Percentiles rank a stretch among this genome's conserved stretches.
Conservation (phyloP, 805 yeast species). For the Ogataea nitratoaversa region DNA sequence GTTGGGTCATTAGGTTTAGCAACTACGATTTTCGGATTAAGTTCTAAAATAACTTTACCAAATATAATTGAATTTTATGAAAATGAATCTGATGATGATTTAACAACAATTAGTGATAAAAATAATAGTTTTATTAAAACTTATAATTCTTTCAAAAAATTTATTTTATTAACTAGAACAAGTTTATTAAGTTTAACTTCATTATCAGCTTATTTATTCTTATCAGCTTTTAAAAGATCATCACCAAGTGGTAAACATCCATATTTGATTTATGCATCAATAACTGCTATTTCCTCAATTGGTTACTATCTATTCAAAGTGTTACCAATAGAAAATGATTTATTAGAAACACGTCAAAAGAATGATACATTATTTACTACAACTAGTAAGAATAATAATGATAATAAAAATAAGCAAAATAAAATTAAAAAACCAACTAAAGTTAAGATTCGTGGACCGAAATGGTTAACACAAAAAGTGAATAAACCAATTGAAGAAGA, state of each 20-base stretch:
- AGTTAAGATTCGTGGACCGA: slow-evolving; percentile 18
- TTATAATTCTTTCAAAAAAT: slow-evolving; percentile 8
- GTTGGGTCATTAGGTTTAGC: slow-evolving; percentile 65
- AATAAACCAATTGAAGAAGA: slow-evolving; percentile 22
- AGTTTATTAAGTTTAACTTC: slow-evolving; percentile 37
- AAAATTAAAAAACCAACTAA: slow-evolving; percentile 2
- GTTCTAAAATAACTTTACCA: slow-evolving; percentile 20
- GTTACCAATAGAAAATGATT: slow-evolving; percentile 24
- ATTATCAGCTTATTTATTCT: slow-evolving; percentile 47
- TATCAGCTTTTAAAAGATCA: slow-evolving; percentile 52
- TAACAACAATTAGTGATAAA: background rate
- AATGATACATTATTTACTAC: no score
- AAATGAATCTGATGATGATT: slow-evolving; percentile 3
- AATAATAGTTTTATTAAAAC: background rate
- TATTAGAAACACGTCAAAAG: slow-evolving; percentile 18
- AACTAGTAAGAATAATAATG: background rate
- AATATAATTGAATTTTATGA: slow-evolving; percentile 9
- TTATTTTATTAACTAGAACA: slow-evolving; percentile 21
- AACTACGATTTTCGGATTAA: slow-evolving; percentile 42
- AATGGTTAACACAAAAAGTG: slow-evolving; percentile 17
- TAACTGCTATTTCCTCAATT: slow-evolving; percentile 47
- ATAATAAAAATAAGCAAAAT: background rate
- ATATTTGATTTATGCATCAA: slow-evolving; percentile 61
- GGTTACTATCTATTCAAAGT: slow-evolving; percentile 25
- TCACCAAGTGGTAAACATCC: slow-evolving; percentile 63